Base-by-base conservation (phyloP, 2,329 filamentous ascomycete species). In the Coniosporium tulheliwenetii region DNA sequence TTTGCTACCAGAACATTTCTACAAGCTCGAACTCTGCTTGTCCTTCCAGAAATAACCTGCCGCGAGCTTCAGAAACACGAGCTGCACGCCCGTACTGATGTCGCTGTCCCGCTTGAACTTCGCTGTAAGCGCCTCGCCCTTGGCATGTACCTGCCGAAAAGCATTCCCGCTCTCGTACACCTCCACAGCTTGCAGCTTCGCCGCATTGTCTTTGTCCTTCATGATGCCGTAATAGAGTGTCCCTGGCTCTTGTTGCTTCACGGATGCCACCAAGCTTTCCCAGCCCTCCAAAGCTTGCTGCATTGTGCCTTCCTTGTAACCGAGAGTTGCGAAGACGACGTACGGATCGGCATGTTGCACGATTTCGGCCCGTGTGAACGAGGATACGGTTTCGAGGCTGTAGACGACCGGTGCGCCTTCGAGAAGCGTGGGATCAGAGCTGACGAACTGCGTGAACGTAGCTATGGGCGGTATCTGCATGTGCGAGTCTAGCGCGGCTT, bases 121-220 rank as follows among this genome's bases (percentile, higher is more conserved):
- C 29, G 47, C 43, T 29, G 42, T 36, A 10, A 53, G 47, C 15
- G 45, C 47, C n/a, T 43, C 41, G 37, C 49, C 52, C 9, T 45
- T 46, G 9, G 44, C 48, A 43, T 53, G 51, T 5, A 53, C 51
- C 16, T 50, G 43, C 42, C 43, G 46, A 31, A 52, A 47, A 39
- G 49, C 52, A 10, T 41, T 36, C 39, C 50, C 44, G 31, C 40
- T 48, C 7, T 42, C 37, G 32, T 54, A 54, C 9, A 49, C 45
- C 40, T 52, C 50, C 1, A 54, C 2, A 3, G 47, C 49, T 15
- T 43, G 41, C 13, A 54, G 30, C 1, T 40, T 46, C 7, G 45
- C 40, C 2, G 38, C 39, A 16, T 52, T 42, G 2, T 42, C 48
- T 15, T 44, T 46, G 39, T 50, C 45, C 33, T 47, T 48, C 5